Conservation (phyloP, 768 basidiomycete species). For the Holtermannia corniformis region DNA sequence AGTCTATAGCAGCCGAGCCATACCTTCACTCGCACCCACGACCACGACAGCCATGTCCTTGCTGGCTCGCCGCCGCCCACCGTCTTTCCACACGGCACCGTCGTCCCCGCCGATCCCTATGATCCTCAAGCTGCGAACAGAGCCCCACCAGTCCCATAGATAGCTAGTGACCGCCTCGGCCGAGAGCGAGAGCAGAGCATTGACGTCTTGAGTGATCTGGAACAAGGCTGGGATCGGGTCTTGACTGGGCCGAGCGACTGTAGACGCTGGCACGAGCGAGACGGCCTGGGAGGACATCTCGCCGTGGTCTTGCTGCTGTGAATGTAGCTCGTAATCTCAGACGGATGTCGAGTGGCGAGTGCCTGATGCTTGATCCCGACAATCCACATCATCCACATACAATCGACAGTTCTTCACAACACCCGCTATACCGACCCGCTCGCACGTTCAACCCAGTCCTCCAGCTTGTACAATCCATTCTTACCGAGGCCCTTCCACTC, state of each 20-base stretch:
- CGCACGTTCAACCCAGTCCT: conserved; percentile 64
- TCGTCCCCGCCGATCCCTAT: conserved; percentile 10
- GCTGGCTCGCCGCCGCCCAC: neutral
- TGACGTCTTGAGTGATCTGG: conserved; percentile 20
- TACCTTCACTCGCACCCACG: conserved; percentile 23
- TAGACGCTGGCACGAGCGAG: no score
- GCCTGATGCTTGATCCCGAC: no score
- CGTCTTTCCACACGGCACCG: neutral
- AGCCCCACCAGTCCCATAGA: conserved; percentile 13
- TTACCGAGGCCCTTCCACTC: conserved; percentile 92
- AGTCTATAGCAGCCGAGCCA: neutral
- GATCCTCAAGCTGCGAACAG: conserved; percentile 1
- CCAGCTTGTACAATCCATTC: conserved; percentile 47
- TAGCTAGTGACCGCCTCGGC: conserved; percentile 18
- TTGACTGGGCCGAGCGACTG: no score
- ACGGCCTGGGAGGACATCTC: no score
- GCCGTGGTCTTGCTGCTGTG: no score
- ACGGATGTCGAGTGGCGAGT: no score
- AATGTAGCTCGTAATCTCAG: no score
- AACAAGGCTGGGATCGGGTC: no score
- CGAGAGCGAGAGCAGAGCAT: conserved; percentile 21
- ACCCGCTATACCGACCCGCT: conserved; percentile 8
- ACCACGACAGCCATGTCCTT: conserved; percentile 21
- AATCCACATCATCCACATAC: no score
- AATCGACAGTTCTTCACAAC: neutral